Evolutionary conservation across 73 alveolate species (phyloP), one percentile per base, ranked within the genome.

Genomic region (Paramecium biaurelia): DNA sequence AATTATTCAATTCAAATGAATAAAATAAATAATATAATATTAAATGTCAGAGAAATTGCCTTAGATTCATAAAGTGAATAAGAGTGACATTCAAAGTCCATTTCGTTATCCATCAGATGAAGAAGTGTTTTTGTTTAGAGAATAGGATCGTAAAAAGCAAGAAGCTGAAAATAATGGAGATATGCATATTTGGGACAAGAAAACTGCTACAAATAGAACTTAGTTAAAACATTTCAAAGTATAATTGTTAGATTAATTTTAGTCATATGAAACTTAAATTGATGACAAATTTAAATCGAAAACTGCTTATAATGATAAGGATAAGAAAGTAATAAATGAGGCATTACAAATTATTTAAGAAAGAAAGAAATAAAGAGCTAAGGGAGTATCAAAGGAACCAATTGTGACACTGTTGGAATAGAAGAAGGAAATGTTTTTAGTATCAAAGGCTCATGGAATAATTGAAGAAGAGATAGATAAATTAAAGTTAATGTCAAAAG

Each of bases 401-500:
- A 67, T 82, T 8, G 94, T 89, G 24, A 82, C 79, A 45, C 58
- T 89, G 0, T 37, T 70, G 26, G 94, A 89, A 43, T 72, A 89
- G 84, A 89, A 89, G 34, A 89, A 89, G 67, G 94, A 89, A 72
- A 89, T 89, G 90, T 89, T 89, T 38, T 53, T 89, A 14, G 94
- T 89, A 7, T 89, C 94, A 41, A 89, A 70, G 70, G 94, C 94
- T 3, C 87, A 89, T 24, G 94, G 94, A 6, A 89, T 89, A 43
- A 89, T 89, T 63, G 85, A 89, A 47, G 70, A 89, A 26, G 94
- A 89, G 45, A 89, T 89, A 4, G 89, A 70, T 30, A 89, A 82
- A 38, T 63, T 89, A 20, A 89, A 89, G 57, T 43, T 47, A 12
- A 89, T 49, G 84, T 57, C 92, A 37, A 42, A 70, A 12, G 94